phyloP scores from a whole-genome alignment of 768 basidiomycete species.

The Suillus fuscotomentosus region DNA sequence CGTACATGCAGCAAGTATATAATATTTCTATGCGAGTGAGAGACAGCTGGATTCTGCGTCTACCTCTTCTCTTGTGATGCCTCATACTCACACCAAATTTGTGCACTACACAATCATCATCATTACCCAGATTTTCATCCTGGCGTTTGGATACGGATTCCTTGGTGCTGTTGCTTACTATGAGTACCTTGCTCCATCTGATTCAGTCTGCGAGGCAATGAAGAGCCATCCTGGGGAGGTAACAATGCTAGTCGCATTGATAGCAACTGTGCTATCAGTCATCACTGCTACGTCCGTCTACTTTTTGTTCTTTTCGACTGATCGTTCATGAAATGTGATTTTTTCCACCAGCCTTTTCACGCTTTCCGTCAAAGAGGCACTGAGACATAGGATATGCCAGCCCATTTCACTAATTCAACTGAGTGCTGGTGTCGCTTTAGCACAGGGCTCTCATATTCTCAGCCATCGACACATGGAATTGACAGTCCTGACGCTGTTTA shows the following conservation, averaged over 20 bases:
- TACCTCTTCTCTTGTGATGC: neutral
- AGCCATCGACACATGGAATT: neutral
- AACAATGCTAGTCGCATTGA: constrained; percentile 3
- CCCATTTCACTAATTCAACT: constrained; percentile 9
- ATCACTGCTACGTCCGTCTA: neutral
- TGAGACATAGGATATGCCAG: constrained; percentile 9
- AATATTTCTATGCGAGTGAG: neutral
- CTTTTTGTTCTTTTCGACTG: neutral
- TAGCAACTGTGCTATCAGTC: constrained; percentile 4
- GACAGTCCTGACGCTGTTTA: neutral
- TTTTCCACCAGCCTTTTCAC: constrained; percentile 3
- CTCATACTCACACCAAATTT: neutral
- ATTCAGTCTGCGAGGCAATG: neutral
- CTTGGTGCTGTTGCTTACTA: constrained; percentile 3
- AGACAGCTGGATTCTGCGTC: neutral
- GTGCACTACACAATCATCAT: neutral
- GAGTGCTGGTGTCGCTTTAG: constrained; percentile 5
- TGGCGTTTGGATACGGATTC: constrained; percentile 10
- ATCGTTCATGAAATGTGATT: neutral
- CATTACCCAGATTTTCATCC: neutral
- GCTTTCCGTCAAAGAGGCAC: constrained; percentile 9
- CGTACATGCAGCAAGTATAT: neutral
- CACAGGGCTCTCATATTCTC: constrained; percentile 1
- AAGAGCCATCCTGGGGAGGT: constrained; percentile 1
- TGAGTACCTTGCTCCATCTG: neutral